Evolutionary conservation across 23 red algal species (phyloP), one percentile per base, ranked within the genome.

Genomic region (Porphyridium purpureum): DNA sequence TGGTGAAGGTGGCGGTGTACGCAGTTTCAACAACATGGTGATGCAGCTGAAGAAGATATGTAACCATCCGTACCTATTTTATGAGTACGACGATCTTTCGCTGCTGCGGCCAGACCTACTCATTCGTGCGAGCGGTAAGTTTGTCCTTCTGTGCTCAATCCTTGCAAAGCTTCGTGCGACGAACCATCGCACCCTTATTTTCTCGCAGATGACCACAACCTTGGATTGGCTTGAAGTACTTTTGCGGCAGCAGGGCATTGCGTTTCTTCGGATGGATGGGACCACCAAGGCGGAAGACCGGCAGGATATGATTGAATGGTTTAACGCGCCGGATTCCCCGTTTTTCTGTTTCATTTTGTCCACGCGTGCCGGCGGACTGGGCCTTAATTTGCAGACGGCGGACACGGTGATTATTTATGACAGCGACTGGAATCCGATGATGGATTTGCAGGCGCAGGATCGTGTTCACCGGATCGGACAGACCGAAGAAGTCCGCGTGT

Each of bases 341-440:
- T 98, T 86, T 53, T 68, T 75, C 63, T 82, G 79, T 44, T 98
- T 98, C 17, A 61, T 98, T 65, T 65, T 98, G 50, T 84, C 90
- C 0, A 98, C 90, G 33, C 54, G 90, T 24, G 90, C 90, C 0
- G 90, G 90, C 34, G 90, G 90, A 23, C 53, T 98, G 29, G 90
- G 90, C 32, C 54, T 98, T 9, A 98, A 98, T 42, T 69, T 98
- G 35, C 90, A 98, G 54, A 75, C 77, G n/a, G 90, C 90, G 7
- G 90, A 98, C 72, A 98, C 90, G 14, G 90, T 98, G 5, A 98
- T 98, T 34, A 83, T 98, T 29, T 98, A 86, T 71, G 90, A 98
- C 63, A 77, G 68, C 1, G 90, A 98, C 54, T 98, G 90, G 90
- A 98, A 98, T 51, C 90, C 90, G 14, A 73, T 78, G 78, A 84